Evolutionary conservation across 169 alveolate species (phyloP), one percentile per base, ranked within the genome.

Genomic region (Plasmodium vivax): DNA sequence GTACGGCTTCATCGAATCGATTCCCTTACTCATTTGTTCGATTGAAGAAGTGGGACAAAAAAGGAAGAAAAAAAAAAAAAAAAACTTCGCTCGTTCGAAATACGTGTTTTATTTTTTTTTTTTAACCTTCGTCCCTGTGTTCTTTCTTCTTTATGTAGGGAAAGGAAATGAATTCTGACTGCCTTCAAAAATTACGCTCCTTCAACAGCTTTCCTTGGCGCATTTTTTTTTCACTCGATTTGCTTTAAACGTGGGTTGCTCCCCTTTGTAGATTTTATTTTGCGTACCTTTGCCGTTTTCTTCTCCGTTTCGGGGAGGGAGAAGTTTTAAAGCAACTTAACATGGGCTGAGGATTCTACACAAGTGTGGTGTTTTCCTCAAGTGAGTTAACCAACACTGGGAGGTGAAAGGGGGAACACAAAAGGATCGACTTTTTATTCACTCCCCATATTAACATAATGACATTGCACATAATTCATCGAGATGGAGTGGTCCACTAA

Each of bases 1-100:
- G 56, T 73, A 85, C 14, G 93, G 93, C 32, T 85, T 85, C 93
- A 85, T 85, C 41, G 10, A 68, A n/a, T 85, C 85, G 12, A 58
- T 58, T n/a, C 4, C 71, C 38, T 85, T 85, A 16, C 41, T 74
- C 87, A 81, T 81, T 45, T 81, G 41, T 58, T 41, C 68, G 47
- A 68, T 19, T 62, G 43, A 30, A 38, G 36, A 32, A 7, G 34
- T 27, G 36, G 27, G 14, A 32, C 10, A 38, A 41, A 6, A 41
- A 23, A 12, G 56, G 30, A 80, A 16, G 16, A 19, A 45, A 10
- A n/a, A 32, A 19, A 58, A 58, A 58, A 58, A 58, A 19, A 16
- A 10, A 34, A 34, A 34, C 41, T 16, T 58, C 9, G 23, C 10
- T 19, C 1, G 7, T 58, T 58, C 74, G 23, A 58, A 19, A 58